These are phyloP conservation scores for Viola pubescens DNA, from an alignment of 441 rosid genomes.

Conservation along the genomic window DNA sequence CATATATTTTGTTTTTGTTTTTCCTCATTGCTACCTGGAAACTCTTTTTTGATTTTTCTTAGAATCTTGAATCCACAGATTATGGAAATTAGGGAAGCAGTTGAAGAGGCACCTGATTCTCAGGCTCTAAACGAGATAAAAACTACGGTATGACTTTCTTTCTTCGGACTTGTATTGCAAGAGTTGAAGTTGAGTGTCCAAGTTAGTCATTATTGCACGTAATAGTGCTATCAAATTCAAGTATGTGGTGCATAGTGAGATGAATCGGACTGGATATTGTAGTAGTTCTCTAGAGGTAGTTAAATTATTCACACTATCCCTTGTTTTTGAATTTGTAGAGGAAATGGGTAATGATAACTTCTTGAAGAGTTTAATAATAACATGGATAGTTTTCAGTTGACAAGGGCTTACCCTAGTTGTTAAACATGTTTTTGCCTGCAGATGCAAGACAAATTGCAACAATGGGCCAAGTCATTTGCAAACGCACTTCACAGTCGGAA, in stretches of 20 bases:
- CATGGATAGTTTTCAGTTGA: neutral
- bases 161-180: slow-evolving; percentile 8
- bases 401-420: neutral
- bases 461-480: slow-evolving; percentile 55
- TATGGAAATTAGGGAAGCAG: slow-evolving; percentile 90
- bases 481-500: slow-evolving; percentile 44
- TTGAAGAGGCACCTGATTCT: slow-evolving; percentile 67
- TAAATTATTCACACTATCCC: neutral
- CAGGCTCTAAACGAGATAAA: slow-evolving; percentile 48
- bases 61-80: slow-evolving; percentile 38
- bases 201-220: neutral
- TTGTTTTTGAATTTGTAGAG: neutral
- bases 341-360: neutral
- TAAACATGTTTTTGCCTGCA: slow-evolving; percentile 18
- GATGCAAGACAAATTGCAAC: slow-evolving; percentile 59
- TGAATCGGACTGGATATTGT: neutral
- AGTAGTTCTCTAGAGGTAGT: too few relatives aligned
- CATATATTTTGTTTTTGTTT: neutral
- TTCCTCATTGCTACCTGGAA: neutral
- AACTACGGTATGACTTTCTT: slow-evolving; percentile 42
- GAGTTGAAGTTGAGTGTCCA: neutral
- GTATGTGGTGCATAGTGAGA: neutral
- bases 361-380: neutral
- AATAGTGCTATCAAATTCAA: neutral
- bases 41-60: slow-evolving; percentile 2